phyloP scores from a whole-genome alignment of 1,139 yeast species.

The Taphrina sp. region DNA sequence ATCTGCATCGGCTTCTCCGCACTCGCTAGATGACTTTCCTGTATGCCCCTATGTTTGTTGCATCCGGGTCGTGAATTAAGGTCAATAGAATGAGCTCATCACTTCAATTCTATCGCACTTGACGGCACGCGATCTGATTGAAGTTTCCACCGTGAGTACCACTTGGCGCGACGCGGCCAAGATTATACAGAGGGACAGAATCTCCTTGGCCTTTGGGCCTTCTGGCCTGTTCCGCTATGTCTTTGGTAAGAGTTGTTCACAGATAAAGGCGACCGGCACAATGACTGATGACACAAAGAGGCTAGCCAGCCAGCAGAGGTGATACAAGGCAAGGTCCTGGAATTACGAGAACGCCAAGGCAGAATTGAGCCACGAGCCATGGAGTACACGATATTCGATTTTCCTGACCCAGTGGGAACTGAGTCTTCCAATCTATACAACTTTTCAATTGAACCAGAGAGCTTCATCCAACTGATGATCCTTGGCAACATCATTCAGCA shows the following conservation, averaged over 20 bases:
- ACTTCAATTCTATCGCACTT: not conserved
- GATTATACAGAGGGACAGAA: not conserved
- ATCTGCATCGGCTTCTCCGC: too few relatives aligned
- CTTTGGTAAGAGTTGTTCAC: conserved; percentile 9
- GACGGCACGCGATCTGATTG: not conserved
- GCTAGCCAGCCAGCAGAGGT: conserved; percentile 15
- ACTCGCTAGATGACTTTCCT: too few relatives aligned
- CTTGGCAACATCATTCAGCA: conserved; percentile 19
- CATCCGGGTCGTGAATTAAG: not conserved
- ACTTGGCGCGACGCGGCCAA: conserved; percentile 3
- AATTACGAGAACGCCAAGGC: not conserved
- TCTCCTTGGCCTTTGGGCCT: not conserved
- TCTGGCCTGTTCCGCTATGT: conserved; percentile 1
- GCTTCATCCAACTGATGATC: conserved; percentile 8
- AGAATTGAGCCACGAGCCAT: not conserved
- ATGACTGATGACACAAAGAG: not conserved
- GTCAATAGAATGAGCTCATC: conserved; percentile 8
- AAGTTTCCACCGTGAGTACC: conserved; percentile 1
- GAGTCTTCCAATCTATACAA: conserved; percentile 2
- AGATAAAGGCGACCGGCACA: too few relatives aligned
- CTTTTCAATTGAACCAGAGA: conserved; percentile 11
- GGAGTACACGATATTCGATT: conserved; percentile 4
- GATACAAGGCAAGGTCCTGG: conserved; percentile 9
- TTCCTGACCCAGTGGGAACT: not conserved
- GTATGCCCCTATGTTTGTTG: not conserved